Conservation (phyloP, 441 rosid genomes). For the Brassica balearica region DNA sequence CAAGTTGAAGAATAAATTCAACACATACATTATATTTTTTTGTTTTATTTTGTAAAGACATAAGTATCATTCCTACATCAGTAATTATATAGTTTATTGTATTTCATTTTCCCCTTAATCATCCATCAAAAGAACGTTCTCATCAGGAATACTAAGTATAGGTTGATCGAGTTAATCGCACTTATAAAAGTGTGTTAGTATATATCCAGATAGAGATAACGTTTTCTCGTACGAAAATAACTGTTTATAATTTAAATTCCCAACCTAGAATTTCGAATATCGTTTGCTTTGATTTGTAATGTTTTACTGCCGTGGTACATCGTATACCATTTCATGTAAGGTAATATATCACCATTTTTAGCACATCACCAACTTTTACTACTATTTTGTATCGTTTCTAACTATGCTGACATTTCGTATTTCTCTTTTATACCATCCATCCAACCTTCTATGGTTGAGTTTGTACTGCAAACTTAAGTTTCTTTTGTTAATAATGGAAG, state of each 20-base stretch:
- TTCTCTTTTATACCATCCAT: neutral
- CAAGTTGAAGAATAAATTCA: constrained; percentile 8
- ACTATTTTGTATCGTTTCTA: constrained; percentile 2
- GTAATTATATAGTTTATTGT: neutral
- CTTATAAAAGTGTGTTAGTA: too few species aligned
- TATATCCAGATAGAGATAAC: too few species aligned
- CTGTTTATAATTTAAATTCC: too few species aligned
- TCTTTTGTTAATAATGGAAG: neutral
- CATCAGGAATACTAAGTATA: too few species aligned
- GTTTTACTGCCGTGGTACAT: too few species aligned
- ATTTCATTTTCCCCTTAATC: too few species aligned
- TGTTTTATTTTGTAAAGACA: neutral
- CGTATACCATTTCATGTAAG: neutral
- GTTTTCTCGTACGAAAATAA: too few species aligned
- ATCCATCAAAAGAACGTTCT: too few species aligned
- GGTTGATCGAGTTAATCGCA: too few species aligned
- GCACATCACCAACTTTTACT: neutral
- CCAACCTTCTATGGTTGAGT: neutral
- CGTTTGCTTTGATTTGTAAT: too few species aligned
- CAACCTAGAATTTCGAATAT: too few species aligned
- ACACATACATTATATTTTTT: neutral
- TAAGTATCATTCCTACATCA: neutral
- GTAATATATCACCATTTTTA: neutral
- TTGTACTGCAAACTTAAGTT: neutral
- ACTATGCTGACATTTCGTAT: neutral